phyloP scores from a whole-genome alignment of 805 yeast genomes.

The Suhomyces pyralidae region DNA sequence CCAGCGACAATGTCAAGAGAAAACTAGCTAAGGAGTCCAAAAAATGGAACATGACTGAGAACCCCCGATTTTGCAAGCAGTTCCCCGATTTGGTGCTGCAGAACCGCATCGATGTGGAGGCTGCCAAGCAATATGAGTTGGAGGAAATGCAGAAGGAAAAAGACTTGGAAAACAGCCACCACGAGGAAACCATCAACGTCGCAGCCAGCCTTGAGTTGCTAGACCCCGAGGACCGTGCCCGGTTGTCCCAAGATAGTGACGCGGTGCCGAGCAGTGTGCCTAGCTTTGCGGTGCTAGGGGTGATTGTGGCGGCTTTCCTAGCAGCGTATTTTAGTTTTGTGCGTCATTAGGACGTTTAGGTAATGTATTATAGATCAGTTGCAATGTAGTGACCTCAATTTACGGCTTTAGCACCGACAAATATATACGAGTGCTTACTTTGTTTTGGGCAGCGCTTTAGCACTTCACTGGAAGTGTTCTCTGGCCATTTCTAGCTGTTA shows the following conservation, averaged over 20 bases:
- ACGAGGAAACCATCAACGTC: conserved; percentile 11
- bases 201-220: conserved; percentile 33
- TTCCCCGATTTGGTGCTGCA: conserved; percentile 66
- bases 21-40: conserved; percentile 58
- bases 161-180: conserved; percentile 11
- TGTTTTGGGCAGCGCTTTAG: too few species aligned
- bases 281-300: conserved; percentile 25
- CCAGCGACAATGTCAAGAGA: conserved; percentile 57
- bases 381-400: background rate
- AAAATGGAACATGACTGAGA: conserved; percentile 55
- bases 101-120: conserved; percentile 34
- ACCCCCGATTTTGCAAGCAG: conserved; percentile 54
- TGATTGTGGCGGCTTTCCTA: conserved; percentile 29
- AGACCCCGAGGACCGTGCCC: conserved; percentile 70
- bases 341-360: conserved; percentile 2
- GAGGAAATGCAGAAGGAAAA: conserved; percentile 3
- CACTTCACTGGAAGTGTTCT: too few species aligned
- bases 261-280: background rate
- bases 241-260: conserved; percentile 15
- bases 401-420: too few species aligned
- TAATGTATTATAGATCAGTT: background rate
- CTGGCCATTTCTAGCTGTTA: too few species aligned
- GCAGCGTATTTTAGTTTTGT: conserved; percentile 25
- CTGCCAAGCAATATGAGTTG: conserved; percentile 14
- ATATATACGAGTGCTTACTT: too few species aligned